phyloP scores from a whole-genome alignment of 1,139 yeast species.

The Candida sp. region DNA sequence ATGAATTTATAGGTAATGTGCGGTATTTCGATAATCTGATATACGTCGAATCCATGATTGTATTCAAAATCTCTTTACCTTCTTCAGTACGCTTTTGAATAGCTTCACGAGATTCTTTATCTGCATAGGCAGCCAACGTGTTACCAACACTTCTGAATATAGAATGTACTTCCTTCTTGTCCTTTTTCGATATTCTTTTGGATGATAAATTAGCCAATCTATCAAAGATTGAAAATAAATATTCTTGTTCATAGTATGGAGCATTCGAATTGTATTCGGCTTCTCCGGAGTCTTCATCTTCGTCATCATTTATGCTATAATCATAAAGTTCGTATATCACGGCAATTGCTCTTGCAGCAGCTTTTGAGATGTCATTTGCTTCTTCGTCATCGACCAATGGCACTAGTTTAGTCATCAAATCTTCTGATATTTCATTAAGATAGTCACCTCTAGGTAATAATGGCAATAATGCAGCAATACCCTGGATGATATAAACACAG shows the following conservation, averaged over 20 bases:
- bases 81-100: slow-evolving; percentile 32
- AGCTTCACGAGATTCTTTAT: slow-evolving; percentile 34
- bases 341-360: slow-evolving; percentile 62
- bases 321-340: slow-evolving; percentile 57
- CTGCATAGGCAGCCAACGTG: slow-evolving; percentile 46
- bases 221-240: slow-evolving; percentile 41
- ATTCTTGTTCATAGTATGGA: slow-evolving; percentile 60
- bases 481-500: slow-evolving; percentile 45
- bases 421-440: slow-evolving; percentile 40
- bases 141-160: slow-evolving; percentile 58
- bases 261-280: slow-evolving; percentile 42
- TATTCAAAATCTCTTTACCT: slow-evolving; percentile 39
- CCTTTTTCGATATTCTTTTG: slow-evolving; percentile 58
- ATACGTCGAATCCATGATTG: slow-evolving; percentile 40
- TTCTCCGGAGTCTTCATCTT: slow-evolving; percentile 34
- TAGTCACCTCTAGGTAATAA: slow-evolving; percentile 36
- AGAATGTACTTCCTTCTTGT: slow-evolving; percentile 58
- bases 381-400: slow-evolving; percentile 43
- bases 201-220: slow-evolving; percentile 51
- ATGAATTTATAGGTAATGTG: slow-evolving; percentile 58
- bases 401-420: slow-evolving; percentile 33
- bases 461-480: slow-evolving; percentile 44
- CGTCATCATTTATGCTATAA: slow-evolving; percentile 35
- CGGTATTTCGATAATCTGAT: slow-evolving; percentile 54
- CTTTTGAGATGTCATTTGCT: slow-evolving; percentile 38